Base-by-base conservation (phyloP, 192 early-diverging fungal genomes). In the Cetraspora pellucida region DNA sequence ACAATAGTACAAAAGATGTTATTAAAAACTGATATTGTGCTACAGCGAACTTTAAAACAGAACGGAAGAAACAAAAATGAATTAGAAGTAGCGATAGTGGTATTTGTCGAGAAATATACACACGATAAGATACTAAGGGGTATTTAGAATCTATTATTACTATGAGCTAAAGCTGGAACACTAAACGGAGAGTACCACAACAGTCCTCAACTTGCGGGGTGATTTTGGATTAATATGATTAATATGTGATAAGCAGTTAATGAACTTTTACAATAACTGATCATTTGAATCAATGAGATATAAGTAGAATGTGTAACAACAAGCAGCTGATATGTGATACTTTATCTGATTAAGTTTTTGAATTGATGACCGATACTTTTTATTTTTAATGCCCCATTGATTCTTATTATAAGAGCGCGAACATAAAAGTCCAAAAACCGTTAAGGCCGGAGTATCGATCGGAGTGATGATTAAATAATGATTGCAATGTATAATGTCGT, bases 41-140 rank as follows among this genome's bases (percentile, higher is more conserved):
- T 4, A 19, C 19, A n/a, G 1, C 19, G 13, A 54, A 16, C 13
- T 54, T n/a, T n/a, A 54, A 54, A 19, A 13, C 13, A 54, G 19
- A 54, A 19, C 19, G 13, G 11, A 54, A 54, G 5, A 14, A 19
- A 54, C 11, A 54, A 54, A 54, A 54, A 54, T 54, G 13, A 54
- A 54, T n/a, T 54, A 54, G 13, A 54, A 54, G 19, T 16, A 19
- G 4, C 19, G 13, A 16, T 14, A 54, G 13, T 19, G 19, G 11
- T 54, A 54, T 54, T 52, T 54, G 11, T 54, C 50, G 8, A 54
- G 50, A 54, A 54, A 54, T 54, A 54, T 54, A 54, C 50, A 54
- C 11, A 19, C 50, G 16, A 54, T 16, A 16, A 49, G 47, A 49
- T 13, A 54, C 13, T 19, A 54, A n/a, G 50, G 50, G 50, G 50